These are phyloP conservation scores for Trichoderma endophyticum DNA, from an alignment of 2,329 filamentous ascomycete species.

Conservation along the genomic window DNA sequence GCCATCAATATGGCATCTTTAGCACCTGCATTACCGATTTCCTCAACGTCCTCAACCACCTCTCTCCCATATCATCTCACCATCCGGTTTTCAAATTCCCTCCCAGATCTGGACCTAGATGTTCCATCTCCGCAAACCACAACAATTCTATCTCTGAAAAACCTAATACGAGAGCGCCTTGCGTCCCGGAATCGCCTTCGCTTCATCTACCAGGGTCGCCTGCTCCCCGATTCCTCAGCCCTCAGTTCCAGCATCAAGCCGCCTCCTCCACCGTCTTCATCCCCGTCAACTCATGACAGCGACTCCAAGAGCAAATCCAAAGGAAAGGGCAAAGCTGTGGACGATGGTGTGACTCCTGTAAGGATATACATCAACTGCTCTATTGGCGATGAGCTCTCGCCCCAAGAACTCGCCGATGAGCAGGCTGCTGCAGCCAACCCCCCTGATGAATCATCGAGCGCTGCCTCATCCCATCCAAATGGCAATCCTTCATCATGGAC, in stretches of 20 bases:
- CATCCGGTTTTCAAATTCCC: slow-evolving; percentile 83
- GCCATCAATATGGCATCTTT: slow-evolving; percentile 27
- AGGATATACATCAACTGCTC: slow-evolving; percentile 91
- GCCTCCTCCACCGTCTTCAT: slow-evolving; percentile 54
- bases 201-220: slow-evolving; percentile 85
- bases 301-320: slow-evolving; percentile 54
- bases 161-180: slow-evolving; percentile 72
- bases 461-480: slow-evolving; percentile 23
- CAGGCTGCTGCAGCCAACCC: slow-evolving; percentile 43
- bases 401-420: slow-evolving; percentile 68
- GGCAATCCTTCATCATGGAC: slow-evolving; percentile 27
- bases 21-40: neutral
- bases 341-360: slow-evolving; percentile 42
- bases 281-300: slow-evolving; percentile 28
- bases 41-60: slow-evolving; percentile 20
- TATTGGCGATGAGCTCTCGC: slow-evolving; percentile 71
- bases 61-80: slow-evolving; percentile 65
- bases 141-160: slow-evolving; percentile 76
- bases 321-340: slow-evolving; percentile 25
- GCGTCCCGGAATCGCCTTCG: slow-evolving; percentile 70
- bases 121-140: slow-evolving; percentile 65
- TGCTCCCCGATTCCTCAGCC: slow-evolving; percentile 70
- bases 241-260: slow-evolving; percentile 67
- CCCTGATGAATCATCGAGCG: slow-evolving; percentile 48
- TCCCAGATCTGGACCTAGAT: slow-evolving; percentile 78